These are phyloP conservation scores for Zasmidium citrigriseum DNA, from an alignment of 2,329 filamentous ascomycete genomes.

Conservation along the genomic window DNA sequence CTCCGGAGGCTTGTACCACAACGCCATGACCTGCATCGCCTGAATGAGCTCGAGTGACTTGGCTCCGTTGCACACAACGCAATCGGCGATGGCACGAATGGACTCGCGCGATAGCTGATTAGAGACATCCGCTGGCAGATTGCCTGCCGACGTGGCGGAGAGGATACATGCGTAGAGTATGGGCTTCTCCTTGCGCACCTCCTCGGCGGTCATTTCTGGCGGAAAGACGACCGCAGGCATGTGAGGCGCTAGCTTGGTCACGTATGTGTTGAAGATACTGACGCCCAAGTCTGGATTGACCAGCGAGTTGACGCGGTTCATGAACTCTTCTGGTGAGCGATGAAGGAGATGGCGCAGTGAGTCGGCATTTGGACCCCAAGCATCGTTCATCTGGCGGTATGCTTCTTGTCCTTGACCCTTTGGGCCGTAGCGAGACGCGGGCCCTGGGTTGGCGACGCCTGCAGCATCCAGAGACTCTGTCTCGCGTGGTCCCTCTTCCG, in stretches of 20 bases:
- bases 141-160: conserved; percentile 53
- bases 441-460: background rate
- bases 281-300: conserved; percentile 54
- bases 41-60: conserved; percentile 85
- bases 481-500: conserved; percentile 20
- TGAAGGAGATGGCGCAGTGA: conserved; percentile 26
- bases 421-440: conserved; percentile 2
- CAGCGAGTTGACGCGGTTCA: conserved; percentile 44
- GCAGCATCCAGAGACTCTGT: conserved; percentile 6
- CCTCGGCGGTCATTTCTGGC: conserved; percentile 53
- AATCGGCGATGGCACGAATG: conserved; percentile 72
- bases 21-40: conserved; percentile 70
- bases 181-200: conserved; percentile 60
- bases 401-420: background rate
- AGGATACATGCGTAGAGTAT: conserved; percentile 61
- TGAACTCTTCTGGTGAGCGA: conserved; percentile 31
- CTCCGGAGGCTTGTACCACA: conserved; percentile 85
- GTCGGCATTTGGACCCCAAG: conserved; percentile 20
- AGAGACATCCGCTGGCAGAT: conserved; percentile 58
- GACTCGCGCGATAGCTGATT: conserved; percentile 66
- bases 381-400: conserved; percentile 5
- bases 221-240: conserved; percentile 62
- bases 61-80: conserved; percentile 71
- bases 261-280: conserved; percentile 60
- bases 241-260: conserved; percentile 54